These are phyloP conservation scores for Pluteus cervinus DNA, from an alignment of 768 basidiomycete species.

Conservation along the genomic window DNA sequence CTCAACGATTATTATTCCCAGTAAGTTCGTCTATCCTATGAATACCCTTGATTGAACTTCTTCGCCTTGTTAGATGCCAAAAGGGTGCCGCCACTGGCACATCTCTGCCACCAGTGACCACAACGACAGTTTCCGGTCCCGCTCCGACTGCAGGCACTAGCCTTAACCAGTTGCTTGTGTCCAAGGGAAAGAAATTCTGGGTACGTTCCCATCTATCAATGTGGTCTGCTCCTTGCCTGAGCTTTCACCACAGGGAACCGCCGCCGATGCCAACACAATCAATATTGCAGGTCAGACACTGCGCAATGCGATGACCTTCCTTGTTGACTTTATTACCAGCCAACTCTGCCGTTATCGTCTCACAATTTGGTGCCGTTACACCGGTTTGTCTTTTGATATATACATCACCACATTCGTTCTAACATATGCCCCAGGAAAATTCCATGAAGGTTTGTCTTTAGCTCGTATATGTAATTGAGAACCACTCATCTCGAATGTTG, in stretches of 20 bases:
- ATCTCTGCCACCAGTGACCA: constrained; percentile 6
- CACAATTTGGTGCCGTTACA: constrained; percentile 33
- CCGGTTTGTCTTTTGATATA: constrained; percentile 15
- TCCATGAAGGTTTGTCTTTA: constrained; percentile 28
- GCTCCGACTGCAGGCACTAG: constrained; percentile 11
- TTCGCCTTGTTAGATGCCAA: constrained; percentile 19
- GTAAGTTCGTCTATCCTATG: constrained; percentile 5
- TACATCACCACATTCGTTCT: not conserved
- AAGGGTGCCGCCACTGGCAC: constrained; percentile 15
- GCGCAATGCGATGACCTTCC: constrained; percentile 5
- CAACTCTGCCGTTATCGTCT: constrained; percentile 24
- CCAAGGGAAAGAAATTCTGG: constrained; percentile 24
- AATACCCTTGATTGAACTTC: not conserved
- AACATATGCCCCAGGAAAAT: constrained; percentile 21
- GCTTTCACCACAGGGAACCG: constrained; percentile 18
- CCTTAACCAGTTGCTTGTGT: constrained; percentile 16
- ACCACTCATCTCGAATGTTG: not conserved
- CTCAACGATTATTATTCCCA: constrained; percentile 24
- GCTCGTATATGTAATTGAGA: not conserved
- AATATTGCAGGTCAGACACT: constrained; percentile 20
- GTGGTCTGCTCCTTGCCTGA: not conserved
- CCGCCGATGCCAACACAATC: constrained; percentile 23
- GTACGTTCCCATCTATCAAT: constrained; percentile 7
- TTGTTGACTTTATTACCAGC: constrained; percentile 10
- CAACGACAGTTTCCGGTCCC: constrained; percentile 7